A percentile compares a stretch with the other conserved stretches of the same genome.
phyloP scores from a whole-genome alignment of 257 asterid genomes.

The Knoxia roxburghii region DNA sequence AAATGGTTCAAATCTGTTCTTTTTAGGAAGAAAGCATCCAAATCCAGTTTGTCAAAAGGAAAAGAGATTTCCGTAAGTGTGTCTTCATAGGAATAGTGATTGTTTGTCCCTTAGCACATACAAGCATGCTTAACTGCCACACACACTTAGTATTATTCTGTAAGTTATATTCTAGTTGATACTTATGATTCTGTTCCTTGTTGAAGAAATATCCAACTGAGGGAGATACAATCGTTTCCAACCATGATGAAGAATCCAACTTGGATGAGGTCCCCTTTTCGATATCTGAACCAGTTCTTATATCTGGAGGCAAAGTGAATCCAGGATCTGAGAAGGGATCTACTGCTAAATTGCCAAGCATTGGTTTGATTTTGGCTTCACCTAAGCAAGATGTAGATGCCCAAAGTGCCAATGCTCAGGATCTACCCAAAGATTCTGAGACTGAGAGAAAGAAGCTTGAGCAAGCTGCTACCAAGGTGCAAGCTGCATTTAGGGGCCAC shows the following conservation, averaged over 20 bases:
- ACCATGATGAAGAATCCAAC: constrained; percentile 28
- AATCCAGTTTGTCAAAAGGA: constrained; percentile 33
- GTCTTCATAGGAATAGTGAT: background rate
- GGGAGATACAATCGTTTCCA: constrained; percentile 34
- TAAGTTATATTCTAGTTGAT: too few relatives aligned
- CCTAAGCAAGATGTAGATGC: constrained; percentile 24
- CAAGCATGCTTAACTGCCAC: background rate
- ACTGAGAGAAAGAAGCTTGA: constrained; percentile 35
- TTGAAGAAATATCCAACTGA: constrained; percentile 40
- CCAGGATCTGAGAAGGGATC: constrained; percentile 22
- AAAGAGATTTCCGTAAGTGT: constrained; percentile 27
- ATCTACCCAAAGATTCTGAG: constrained; percentile 25
- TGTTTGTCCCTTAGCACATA: background rate
- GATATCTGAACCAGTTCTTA: constrained; percentile 24
- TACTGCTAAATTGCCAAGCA: constrained; percentile 14
- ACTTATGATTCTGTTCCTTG: constrained; percentile 3
- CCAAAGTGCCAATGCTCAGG: constrained; percentile 19
- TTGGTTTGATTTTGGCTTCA: constrained; percentile 22
- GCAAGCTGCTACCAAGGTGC: constrained; percentile 48
- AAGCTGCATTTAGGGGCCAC: constrained; percentile 47
- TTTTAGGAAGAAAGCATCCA: constrained; percentile 42
- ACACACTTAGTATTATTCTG: too few relatives aligned
- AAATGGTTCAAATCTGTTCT: constrained; percentile 56
- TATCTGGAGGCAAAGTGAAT: constrained; percentile 18
- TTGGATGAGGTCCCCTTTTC: constrained; percentile 27